Base-by-base conservation (phyloP, 2,329 filamentous ascomycete genomes). In the Blastomyces percursus region DNA sequence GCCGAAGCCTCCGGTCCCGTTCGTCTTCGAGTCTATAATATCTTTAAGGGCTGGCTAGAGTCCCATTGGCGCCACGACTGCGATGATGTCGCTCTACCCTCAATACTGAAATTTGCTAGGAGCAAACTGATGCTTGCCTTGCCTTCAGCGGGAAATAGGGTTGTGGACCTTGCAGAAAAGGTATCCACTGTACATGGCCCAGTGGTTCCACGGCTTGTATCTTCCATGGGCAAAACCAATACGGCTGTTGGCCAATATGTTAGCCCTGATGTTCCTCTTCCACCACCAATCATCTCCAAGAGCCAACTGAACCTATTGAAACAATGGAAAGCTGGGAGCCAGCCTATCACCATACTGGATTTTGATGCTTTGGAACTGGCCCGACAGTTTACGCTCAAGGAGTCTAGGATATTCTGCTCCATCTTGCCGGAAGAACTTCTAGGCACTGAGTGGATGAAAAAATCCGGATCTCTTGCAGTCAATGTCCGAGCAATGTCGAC, bases 1-100 rank as follows among this genome's bases (percentile, higher is more conserved):
- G 84, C 86, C 27, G 83, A 86, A 63, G 84, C 92, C 66, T 86
- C 91, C 27, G 84, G 82, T 2, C 90, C 93, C 0, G 93, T 97
- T 27, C 86, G 92, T 59, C 79, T 99, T 57, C 86, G 94, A 60
- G 91, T 97, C 1, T 97, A 95, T 79, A 97, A 99, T 72, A 87
- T 91, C 62, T 91, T 99, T 81, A 99, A 99, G 76, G 89, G 90
- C 51, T 99, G 94, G 94, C 80, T 99, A 24, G 94, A 97, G 77
- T 94, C 89, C 7, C 91, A 99, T 75, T 99, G 94, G 93, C 86
- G 89, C 57, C 85, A 90, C 66, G 85, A 91, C 64, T 86, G 86
- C 12, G 94, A 99, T 72, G 84, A 84, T 61, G 82, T 85, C 14
- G 91, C 92, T 1, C 80, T 99, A 9, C 80, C 82, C 0, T 79